Evolutionary conservation across 2,329 filamentous ascomycete genomes (phyloP).

Genomic region (Colletotrichum lindemuthianum): DNA sequence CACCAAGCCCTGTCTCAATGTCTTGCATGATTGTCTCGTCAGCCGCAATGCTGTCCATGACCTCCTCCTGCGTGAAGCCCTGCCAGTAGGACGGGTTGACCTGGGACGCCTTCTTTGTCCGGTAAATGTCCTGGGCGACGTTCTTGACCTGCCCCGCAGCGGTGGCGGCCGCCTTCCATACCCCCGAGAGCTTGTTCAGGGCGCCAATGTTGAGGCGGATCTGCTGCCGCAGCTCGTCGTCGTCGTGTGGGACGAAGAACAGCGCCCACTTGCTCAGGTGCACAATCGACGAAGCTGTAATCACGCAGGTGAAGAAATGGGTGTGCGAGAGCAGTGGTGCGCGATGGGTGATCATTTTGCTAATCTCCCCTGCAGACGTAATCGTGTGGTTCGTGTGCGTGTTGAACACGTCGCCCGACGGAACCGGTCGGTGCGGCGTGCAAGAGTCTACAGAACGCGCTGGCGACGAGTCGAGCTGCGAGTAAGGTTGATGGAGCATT

Average conservation of each 20-base stretch:
- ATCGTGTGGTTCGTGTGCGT: slow-evolving; percentile 84
- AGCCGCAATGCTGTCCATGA: slow-evolving; percentile 63
- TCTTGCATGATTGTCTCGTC: slow-evolving; percentile 70
- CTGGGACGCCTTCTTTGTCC: slow-evolving; percentile 65
- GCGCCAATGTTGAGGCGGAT: slow-evolving; percentile 84
- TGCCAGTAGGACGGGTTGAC: slow-evolving; percentile 64
- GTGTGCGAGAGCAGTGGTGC: slow-evolving; percentile 78
- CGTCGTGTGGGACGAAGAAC: slow-evolving; percentile 67
- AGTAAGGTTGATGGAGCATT: slow-evolving; percentile 82
- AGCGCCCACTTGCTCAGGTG: slow-evolving; percentile 83
- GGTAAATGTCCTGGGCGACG: slow-evolving; percentile 81
- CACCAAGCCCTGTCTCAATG: slow-evolving; percentile 52
- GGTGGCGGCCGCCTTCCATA: slow-evolving; percentile 77
- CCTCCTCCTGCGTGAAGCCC: slow-evolving; percentile 63
- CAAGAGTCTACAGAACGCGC: slow-evolving; percentile 71
- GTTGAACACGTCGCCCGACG: slow-evolving; percentile 64
- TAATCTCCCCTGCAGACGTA: slow-evolving; percentile 80
- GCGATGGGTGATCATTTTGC: slow-evolving; percentile 78
- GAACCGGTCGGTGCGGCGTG: slow-evolving; percentile 66
- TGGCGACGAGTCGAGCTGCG: slow-evolving; percentile 74
- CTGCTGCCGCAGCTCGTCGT: slow-evolving; percentile 76
- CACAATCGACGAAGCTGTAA: slow-evolving; percentile 82
- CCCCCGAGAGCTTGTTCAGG: slow-evolving; percentile 72
- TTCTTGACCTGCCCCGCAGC: slow-evolving; percentile 79
- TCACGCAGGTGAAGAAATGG: slow-evolving; percentile 84